Percentiles rank a stretch among this genome's conserved stretches.
Conservation (phyloP, 192 early-diverging fungal species). For the Spizellomyces sp. region DNA sequence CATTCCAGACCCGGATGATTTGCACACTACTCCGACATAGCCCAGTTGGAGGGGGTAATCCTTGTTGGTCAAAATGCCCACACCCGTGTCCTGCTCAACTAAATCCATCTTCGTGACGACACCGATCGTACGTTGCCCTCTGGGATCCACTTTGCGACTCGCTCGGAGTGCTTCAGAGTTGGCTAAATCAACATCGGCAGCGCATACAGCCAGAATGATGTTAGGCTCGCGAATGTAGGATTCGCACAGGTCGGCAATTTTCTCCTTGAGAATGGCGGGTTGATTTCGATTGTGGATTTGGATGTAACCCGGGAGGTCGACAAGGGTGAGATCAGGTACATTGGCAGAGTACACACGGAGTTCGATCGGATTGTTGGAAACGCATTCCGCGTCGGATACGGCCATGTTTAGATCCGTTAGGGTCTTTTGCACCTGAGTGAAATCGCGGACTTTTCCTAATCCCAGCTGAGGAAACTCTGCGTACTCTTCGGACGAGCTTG, state of each 20-base stretch:
- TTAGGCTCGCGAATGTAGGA: slow-evolving; percentile 97
- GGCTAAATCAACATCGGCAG: slow-evolving; percentile 96
- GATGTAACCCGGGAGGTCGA: slow-evolving; percentile 97
- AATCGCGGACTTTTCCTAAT: slow-evolving; percentile 87
- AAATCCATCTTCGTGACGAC: slow-evolving; percentile 98
- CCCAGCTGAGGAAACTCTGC: slow-evolving; percentile 56
- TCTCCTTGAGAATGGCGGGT: slow-evolving; percentile 94
- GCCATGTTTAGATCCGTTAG: slow-evolving; percentile 94
- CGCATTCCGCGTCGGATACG: slow-evolving; percentile 90
- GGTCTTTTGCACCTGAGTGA: slow-evolving; percentile 88
- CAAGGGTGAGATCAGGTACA: slow-evolving; percentile 93
- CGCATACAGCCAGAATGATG: slow-evolving; percentile 96
- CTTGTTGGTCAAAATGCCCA: slow-evolving; percentile 79
- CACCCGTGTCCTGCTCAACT: slow-evolving; percentile 77
- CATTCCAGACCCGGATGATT: slow-evolving; percentile 42
- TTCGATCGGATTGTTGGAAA: slow-evolving; percentile 94
- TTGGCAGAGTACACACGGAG: slow-evolving; percentile 94
- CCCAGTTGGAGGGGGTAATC: slow-evolving; percentile 95
- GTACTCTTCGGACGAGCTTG: slow-evolving; percentile 54
- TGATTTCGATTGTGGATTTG: slow-evolving; percentile 97
- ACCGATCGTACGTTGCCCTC: slow-evolving; percentile 93
- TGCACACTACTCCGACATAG: slow-evolving; percentile 96
- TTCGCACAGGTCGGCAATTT: slow-evolving; percentile 94
- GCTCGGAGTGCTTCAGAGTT: slow-evolving; percentile 97
- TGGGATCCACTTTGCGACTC: slow-evolving; percentile 95